phyloP scores from a whole-genome alignment of 1,284 basidiomycete species.

The Fomitopsis palustris region DNA sequence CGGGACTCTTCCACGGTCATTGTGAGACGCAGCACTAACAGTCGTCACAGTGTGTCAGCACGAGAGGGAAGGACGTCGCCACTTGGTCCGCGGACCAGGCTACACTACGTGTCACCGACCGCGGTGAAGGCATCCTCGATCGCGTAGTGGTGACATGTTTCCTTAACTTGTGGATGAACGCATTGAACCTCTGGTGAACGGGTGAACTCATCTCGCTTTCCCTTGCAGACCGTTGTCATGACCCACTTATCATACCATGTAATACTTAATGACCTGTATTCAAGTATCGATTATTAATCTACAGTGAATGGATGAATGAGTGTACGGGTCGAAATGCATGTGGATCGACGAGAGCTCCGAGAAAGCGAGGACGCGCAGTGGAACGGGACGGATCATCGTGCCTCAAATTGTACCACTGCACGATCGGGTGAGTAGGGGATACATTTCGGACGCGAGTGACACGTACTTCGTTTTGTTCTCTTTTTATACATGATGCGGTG shows the following conservation, averaged over 20 bases:
- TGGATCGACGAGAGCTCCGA: background rate
- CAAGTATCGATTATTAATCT: constrained; percentile 9
- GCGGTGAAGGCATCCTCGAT: constrained; percentile 43
- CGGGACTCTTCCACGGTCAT: background rate
- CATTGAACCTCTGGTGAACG: constrained; percentile 22
- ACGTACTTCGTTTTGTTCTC: constrained; percentile 85
- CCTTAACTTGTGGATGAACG: constrained; percentile 51
- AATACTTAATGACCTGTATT: background rate
- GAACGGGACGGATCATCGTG: constrained; percentile 48
- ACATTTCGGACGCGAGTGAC: constrained; percentile 32
- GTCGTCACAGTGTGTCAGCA: constrained; percentile 47
- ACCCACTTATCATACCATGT: background rate
- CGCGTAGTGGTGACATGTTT: constrained; percentile 54
- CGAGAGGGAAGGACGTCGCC: constrained; percentile 44
- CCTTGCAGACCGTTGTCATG: background rate
- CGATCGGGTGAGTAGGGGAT: constrained; percentile 10
- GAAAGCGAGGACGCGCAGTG: background rate
- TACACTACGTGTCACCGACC: constrained; percentile 37
- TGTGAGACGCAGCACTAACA: no score
- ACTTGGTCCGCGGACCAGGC: constrained; percentile 41
- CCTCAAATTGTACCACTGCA: constrained; percentile 86
- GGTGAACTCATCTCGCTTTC: background rate
- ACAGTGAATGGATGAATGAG: constrained; percentile 11
- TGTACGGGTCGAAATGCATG: constrained; percentile 7
- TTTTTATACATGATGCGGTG: constrained; percentile 99